A percentile compares a stretch with the other conserved stretches of the same genome.
These are phyloP conservation scores for Microsporum ferrugineum DNA, from an alignment of 2,329 filamentous ascomycete species.

Conservation along the genomic window DNA sequence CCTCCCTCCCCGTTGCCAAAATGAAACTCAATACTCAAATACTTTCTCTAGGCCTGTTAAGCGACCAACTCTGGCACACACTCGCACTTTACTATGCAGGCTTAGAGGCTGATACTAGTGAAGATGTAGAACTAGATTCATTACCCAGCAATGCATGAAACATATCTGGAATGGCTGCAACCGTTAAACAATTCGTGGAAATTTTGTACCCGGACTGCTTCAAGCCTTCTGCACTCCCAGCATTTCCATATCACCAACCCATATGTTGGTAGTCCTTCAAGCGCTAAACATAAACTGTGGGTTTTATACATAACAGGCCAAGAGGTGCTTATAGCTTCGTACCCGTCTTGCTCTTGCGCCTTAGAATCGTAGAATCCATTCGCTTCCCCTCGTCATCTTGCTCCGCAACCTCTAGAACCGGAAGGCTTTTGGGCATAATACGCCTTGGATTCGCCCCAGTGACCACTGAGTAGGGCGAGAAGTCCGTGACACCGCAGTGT, in stretches of 20 bases:
- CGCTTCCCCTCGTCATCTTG: slow-evolving; percentile 68
- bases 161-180: background rate
- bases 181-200: background rate
- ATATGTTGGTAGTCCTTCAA: background rate
- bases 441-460: slow-evolving; percentile 52
- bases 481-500: slow-evolving; percentile 55
- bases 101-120: background rate
- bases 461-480: slow-evolving; percentile 60
- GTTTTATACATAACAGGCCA: background rate
- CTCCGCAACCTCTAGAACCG: slow-evolving; percentile 60
- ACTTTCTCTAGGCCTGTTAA: background rate
- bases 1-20: background rate
- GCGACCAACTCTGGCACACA: background rate
- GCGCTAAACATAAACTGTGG: background rate
- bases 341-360: background rate
- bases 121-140: background rate
- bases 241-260: no score
- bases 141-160: background rate
- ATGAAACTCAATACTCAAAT: background rate
- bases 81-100: background rate
- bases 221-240: no score
- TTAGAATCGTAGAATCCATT: slow-evolving; percentile 38
- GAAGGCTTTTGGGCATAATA: slow-evolving; percentile 65
- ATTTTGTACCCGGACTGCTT: background rate
- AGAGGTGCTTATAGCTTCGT: background rate